These are phyloP conservation scores for Xerocomus brunneocitrinus DNA, from an alignment of 768 basidiomycete genomes.

Conservation along the genomic window DNA sequence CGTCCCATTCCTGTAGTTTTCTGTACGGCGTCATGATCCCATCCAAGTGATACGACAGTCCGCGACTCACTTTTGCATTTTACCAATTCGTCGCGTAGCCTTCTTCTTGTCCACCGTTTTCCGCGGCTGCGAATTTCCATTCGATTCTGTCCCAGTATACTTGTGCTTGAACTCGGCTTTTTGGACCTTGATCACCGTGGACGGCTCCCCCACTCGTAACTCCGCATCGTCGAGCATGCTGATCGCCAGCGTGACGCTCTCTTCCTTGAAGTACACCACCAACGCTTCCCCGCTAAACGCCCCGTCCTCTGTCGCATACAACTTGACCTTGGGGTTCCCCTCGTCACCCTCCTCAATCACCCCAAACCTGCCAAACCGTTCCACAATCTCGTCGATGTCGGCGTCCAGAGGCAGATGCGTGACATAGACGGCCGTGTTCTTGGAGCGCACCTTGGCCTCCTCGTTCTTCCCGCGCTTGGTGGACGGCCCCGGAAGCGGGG, in stretches of 20 bases:
- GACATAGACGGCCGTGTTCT: slow-evolving; percentile 91
- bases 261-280: slow-evolving; percentile 96
- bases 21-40: slow-evolving; percentile 37
- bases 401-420: slow-evolving; percentile 77
- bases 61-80: slow-evolving; percentile 72
- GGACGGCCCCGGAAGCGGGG: slow-evolving; percentile 46
- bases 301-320: slow-evolving; percentile 88
- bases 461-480: slow-evolving; percentile 67
- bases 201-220: slow-evolving; percentile 73
- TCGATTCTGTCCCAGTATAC: slow-evolving; percentile 36
- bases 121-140: slow-evolving; percentile 44
- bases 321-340: slow-evolving; percentile 91
- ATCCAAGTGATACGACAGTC: background rate
- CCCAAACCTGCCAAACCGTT: slow-evolving; percentile 88
- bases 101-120: slow-evolving; percentile 76
- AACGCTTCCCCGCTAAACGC: slow-evolving; percentile 91
- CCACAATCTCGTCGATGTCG: slow-evolving; percentile 67
- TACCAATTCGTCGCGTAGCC: slow-evolving; percentile 67
- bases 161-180: slow-evolving; percentile 81
- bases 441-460: slow-evolving; percentile 58
- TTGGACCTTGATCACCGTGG: slow-evolving; percentile 66
- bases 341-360: slow-evolving; percentile 89
- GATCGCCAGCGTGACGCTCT: slow-evolving; percentile 82
- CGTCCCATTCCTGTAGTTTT: slow-evolving; percentile 92
- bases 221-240: slow-evolving; percentile 90